phyloP scores from a whole-genome alignment of 495 filamentous ascomycete genomes.

The Talaromyces nanjingensis region DNA sequence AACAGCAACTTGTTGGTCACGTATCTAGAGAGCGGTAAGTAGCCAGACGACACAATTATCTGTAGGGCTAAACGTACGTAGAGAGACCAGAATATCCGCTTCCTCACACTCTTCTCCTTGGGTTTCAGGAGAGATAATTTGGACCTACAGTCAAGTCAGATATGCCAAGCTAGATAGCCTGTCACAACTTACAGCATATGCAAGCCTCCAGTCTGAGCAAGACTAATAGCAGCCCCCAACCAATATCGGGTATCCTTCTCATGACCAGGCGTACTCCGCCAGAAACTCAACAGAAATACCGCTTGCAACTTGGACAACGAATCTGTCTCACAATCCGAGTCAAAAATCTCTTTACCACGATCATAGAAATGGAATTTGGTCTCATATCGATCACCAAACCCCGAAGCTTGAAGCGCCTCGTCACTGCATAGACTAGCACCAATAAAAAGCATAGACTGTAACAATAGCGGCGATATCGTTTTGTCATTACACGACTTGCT shows the following conservation, averaged over 20 bases:
- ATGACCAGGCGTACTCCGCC: constrained; percentile 31
- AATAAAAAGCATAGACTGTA: constrained; percentile 38
- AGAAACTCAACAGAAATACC: constrained; percentile 39
- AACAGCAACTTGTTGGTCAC: constrained; percentile 35
- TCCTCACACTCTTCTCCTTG: constrained; percentile 30
- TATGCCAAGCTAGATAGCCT: not conserved
- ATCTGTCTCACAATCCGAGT: constrained; percentile 35
- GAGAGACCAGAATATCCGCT: constrained; percentile 43
- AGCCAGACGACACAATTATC: constrained; percentile 8
- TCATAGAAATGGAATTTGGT: constrained; percentile 35
- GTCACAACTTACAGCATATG: constrained; percentile 31
- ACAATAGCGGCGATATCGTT: constrained; percentile 28
- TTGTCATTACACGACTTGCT: constrained; percentile 20
- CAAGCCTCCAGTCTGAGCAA: constrained; percentile 40
- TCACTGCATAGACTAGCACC: constrained; percentile 36
- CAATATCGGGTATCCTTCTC: constrained; percentile 38
- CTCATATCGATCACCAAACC: constrained; percentile 28
- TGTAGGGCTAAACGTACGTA: constrained; percentile 23
- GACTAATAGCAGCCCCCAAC: constrained; percentile 32
- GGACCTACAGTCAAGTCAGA: constrained; percentile 15
- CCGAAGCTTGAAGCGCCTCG: constrained; percentile 19
- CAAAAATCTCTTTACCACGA: constrained; percentile 35
- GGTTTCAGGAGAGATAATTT: constrained; percentile 27
- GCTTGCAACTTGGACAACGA: constrained; percentile 30
- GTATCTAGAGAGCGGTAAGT: constrained; percentile 17